A percentile compares a stretch with the other conserved stretches of the same genome.
phyloP scores from a whole-genome alignment of 1,284 basidiomycete genomes.

The Heterobasidion annosum region DNA sequence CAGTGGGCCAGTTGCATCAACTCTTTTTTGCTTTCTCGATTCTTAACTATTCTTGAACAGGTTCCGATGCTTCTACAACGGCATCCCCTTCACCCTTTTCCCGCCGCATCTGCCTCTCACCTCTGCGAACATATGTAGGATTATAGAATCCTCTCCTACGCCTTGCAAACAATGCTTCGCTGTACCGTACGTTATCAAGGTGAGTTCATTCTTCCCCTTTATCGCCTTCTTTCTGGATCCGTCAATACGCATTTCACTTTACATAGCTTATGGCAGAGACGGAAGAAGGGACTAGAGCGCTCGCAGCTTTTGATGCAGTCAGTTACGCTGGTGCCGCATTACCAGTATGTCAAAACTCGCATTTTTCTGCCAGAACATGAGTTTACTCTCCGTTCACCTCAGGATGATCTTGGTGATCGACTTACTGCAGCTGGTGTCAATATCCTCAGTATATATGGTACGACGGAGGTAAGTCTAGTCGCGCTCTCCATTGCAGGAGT shows the following conservation, averaged over 20 bases:
- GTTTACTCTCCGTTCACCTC: slow-evolving; percentile 5
- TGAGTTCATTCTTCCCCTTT: too few species aligned
- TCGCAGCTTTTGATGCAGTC: slow-evolving; percentile 42
- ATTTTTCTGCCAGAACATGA: neutral
- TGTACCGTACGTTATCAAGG: slow-evolving; percentile 27
- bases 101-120: slow-evolving; percentile 45
- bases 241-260: too few species aligned
- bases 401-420: slow-evolving; percentile 45
- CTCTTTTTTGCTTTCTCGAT: neutral
- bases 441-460: slow-evolving; percentile 46
- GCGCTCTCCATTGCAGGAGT: neutral
- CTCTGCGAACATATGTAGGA: slow-evolving; percentile 28
- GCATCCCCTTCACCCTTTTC: slow-evolving; percentile 39
- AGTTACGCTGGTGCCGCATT: slow-evolving; percentile 36
- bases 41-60: slow-evolving; percentile 11
- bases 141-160: neutral
- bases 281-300: slow-evolving; percentile 32
- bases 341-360: slow-evolving; percentile 14
- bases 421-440: slow-evolving; percentile 42
- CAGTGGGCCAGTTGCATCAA: slow-evolving; percentile 26
- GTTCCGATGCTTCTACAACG: slow-evolving; percentile 29
- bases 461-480: slow-evolving; percentile 19
- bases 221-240: too few species aligned
- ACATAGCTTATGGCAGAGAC: slow-evolving; percentile 35
- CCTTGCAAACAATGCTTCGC: slow-evolving; percentile 16